Base-by-base conservation (phyloP, 2,329 filamentous ascomycete genomes). In the Volutella citrinella region DNA sequence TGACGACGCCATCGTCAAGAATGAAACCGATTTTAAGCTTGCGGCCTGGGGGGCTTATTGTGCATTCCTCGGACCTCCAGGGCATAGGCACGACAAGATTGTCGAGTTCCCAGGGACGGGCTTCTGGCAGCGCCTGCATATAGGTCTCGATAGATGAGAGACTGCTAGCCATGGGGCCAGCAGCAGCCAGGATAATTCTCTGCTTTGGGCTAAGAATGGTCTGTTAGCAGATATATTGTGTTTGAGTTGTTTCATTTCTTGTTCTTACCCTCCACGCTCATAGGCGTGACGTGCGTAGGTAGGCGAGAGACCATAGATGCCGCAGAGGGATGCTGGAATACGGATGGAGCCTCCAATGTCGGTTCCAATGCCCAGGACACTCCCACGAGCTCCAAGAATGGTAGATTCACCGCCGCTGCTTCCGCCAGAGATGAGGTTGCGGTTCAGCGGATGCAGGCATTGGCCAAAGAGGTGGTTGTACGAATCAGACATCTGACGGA, bases 401-500 rank as follows among this genome's bases (percentile, higher is more conserved):
- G 39, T 27, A 10, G 24, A 30, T 16, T 38, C 34, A 22, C 39
- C 39, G 10, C 39, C 39, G 19, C 31, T 34, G 16, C 39, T 42
- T 10, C 39, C 39, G 7, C 38, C 38, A 10, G 34, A 41, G 17
- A 41, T 41, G 27, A 41, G 31, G 19, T 19, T 32, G 26, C 39
- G 23, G 28, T 42, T 29, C 5, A 42, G 28, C 11, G 31, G 25
- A 19, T 42, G 30, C 10, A 42, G 32, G 7, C 31, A 38, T 19
- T 42, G 39, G 7, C 34, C 32, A n/a, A 38, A 42, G n/a, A 42
- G 28, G 10, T 35, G 30, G 18, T 42, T 38, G n/a, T 32, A 27
- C 4, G 39, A 38, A 30, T 42, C 34, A 4, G 39, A 38, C 39
- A 38, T 38, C 38, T 41, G 25, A 7, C n/a, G n/a, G n/a, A n/a